phyloP scores from a whole-genome alignment of 768 basidiomycete species.

The Leccinum longicurvipes region DNA sequence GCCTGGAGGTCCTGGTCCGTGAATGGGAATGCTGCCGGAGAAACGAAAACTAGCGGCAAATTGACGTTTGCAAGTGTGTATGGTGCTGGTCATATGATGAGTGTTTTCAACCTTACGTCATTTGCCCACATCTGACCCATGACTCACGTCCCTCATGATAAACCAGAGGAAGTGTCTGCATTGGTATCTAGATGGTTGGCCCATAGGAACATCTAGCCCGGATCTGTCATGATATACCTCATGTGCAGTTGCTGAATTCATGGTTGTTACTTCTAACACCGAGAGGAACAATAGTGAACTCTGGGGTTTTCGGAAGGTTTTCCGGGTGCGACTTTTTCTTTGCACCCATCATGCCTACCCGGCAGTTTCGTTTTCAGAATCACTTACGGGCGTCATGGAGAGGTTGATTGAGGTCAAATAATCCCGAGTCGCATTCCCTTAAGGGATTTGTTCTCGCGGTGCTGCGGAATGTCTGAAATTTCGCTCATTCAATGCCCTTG shows the following conservation, averaged over 20 bases:
- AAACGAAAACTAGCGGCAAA: constrained; percentile 50
- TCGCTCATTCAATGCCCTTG: background rate
- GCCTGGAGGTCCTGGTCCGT: constrained; percentile 54
- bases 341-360: background rate
- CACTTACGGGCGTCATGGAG: background rate
- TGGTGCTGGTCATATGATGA: constrained; percentile 76
- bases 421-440: background rate
- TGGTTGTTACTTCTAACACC: background rate
- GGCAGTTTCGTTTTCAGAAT: background rate
- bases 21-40: constrained; percentile 51
- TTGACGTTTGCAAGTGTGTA: constrained; percentile 64
- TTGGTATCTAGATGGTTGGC: constrained; percentile 68
- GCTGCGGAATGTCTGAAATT: background rate
- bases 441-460: background rate
- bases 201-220: constrained; percentile 34
- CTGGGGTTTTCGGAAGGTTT: background rate
- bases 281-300: background rate
- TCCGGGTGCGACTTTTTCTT: background rate
- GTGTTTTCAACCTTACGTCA: constrained; percentile 14
- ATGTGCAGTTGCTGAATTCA: background rate
- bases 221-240: background rate
- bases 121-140: constrained; percentile 16
- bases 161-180: constrained; percentile 57
- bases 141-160: constrained; percentile 61
- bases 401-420: background rate